Conservation (phyloP, 2,329 filamentous ascomycete genomes). For the Neonectria ditissima region DNA sequence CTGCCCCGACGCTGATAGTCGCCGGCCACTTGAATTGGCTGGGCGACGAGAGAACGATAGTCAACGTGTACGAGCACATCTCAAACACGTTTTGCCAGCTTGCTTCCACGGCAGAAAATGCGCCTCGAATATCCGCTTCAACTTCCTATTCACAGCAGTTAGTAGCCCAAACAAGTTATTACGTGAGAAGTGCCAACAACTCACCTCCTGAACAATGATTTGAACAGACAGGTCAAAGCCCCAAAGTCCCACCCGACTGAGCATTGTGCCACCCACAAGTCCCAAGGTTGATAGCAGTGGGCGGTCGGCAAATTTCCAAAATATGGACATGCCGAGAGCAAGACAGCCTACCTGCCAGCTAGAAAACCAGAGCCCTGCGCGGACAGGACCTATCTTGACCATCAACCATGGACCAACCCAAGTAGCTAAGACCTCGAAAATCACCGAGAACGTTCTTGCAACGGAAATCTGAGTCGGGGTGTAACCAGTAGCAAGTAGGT, state of each 20-base stretch:
- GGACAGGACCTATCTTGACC: slow-evolving; percentile 65
- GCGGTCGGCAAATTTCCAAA: slow-evolving; percentile 49
- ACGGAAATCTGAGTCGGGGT: slow-evolving; percentile 64
- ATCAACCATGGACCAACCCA: slow-evolving; percentile 70
- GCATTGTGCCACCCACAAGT: slow-evolving; percentile 62
- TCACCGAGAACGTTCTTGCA: slow-evolving; percentile 63
- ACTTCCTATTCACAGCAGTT: slow-evolving; percentile 59
- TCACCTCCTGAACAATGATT: slow-evolving; percentile 70
- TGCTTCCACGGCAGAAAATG: slow-evolving; percentile 76
- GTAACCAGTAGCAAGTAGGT: slow-evolving; percentile 66
- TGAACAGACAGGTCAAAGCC: slow-evolving; percentile 72
- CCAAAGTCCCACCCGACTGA: slow-evolving; percentile 71
- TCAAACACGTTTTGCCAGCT: slow-evolving; percentile 78
- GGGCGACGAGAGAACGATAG: slow-evolving; percentile 72
- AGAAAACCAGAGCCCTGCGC: slow-evolving; percentile 78
- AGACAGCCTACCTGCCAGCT: slow-evolving; percentile 74
- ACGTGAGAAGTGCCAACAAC: slow-evolving; percentile 21
- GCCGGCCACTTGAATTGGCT: slow-evolving; percentile 74
- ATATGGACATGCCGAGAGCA: slow-evolving; percentile 56
- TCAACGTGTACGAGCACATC: slow-evolving; percentile 73
- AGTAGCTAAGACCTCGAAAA: slow-evolving; percentile 71
- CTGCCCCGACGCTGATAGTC: slow-evolving; percentile 66
- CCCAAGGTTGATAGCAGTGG: slow-evolving; percentile 56
- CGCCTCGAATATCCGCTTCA: slow-evolving; percentile 67
- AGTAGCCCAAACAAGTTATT: background rate